Conservation (phyloP, 331 rosid species). For the Malus hybrid region DNA sequence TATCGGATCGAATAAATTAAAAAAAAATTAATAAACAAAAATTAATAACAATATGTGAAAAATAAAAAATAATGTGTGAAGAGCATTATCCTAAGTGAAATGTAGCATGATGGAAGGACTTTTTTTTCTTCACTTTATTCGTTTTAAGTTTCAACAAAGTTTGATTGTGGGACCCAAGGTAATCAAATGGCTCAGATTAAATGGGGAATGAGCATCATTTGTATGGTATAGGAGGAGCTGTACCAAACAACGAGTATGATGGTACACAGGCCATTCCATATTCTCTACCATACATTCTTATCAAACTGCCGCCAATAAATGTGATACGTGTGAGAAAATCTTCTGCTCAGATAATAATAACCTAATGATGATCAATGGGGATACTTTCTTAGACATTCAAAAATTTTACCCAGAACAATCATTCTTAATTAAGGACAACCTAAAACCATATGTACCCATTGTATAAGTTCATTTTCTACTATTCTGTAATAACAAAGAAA, state of each 20-base stretch:
- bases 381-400: not conserved
- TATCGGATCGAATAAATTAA: too few relatives aligned
- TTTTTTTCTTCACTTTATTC: not conserved
- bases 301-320: conserved; percentile 43
- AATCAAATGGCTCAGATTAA: conserved; percentile 30
- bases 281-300: conserved; percentile 45
- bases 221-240: conserved; percentile 20
- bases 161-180: conserved; percentile 4
- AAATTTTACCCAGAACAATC: not conserved
- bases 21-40: too few relatives aligned
- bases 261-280: conserved; percentile 37
- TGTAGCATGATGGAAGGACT: too few relatives aligned
- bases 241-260: conserved; percentile 22
- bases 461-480: too few relatives aligned
- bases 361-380: not conserved
- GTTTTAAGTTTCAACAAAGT: not conserved
- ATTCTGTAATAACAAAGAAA: too few relatives aligned
- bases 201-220: conserved; percentile 25
- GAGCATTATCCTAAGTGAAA: too few relatives aligned
- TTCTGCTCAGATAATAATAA: conserved; percentile 14
- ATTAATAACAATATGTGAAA: too few relatives aligned
- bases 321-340: conserved; percentile 28
- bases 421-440: not conserved
- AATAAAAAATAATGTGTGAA: too few relatives aligned
- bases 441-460: not conserved